Conservation (phyloP, 2,329 filamentous ascomycete species). For the Fusarium sp. region DNA sequence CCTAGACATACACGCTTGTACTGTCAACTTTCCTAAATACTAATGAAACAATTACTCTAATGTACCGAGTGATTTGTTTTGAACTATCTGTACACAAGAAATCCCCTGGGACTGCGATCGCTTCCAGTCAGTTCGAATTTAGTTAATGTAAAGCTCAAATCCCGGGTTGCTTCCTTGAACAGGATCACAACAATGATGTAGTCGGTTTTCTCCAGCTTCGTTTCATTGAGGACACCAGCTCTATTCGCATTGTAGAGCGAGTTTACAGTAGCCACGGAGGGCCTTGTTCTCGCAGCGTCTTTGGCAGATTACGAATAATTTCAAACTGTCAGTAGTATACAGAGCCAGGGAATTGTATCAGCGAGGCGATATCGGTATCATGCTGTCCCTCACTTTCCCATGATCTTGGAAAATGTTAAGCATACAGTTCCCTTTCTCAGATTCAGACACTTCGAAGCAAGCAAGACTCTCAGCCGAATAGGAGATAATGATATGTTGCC, state of each 20-base stretch:
- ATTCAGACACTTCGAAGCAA: neutral
- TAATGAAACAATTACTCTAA: neutral
- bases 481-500: neutral
- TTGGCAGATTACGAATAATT: neutral
- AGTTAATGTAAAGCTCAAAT: neutral
- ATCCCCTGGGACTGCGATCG: neutral
- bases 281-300: neutral
- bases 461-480: neutral
- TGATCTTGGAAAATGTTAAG: neutral
- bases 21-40: neutral
- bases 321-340: neutral
- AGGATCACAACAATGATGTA: fast-evolving
- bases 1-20: neutral
- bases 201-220: neutral
- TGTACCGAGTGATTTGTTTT: neutral
- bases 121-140: neutral
- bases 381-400: too few relatives aligned
- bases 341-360: fast-evolving
- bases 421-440: neutral
- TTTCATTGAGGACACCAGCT: fast-evolving
- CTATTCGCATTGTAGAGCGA: fast-evolving
- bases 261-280: neutral
- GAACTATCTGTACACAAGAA: fast-evolving
- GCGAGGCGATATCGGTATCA: neutral
- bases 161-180: neutral